These are phyloP conservation scores for Adansonia rubrostipa DNA, from an alignment of 441 rosid genomes.

Conservation along the genomic window DNA sequence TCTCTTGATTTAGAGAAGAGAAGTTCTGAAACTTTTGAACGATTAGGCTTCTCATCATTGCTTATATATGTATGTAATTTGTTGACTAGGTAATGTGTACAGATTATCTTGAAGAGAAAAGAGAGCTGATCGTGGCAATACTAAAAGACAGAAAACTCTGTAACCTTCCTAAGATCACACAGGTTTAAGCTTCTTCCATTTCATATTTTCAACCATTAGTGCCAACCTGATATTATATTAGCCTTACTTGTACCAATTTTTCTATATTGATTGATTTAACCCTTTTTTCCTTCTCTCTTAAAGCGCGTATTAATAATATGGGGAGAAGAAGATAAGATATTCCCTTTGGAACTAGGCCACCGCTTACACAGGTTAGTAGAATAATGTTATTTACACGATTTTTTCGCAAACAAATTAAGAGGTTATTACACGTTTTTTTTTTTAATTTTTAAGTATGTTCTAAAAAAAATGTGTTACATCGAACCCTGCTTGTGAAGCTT, in stretches of 20 bases:
- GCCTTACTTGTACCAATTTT: neutral
- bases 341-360: conserved; percentile 67
- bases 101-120: conserved; percentile 60
- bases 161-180: conserved; percentile 57
- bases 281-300: neutral
- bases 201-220: too few relatives aligned
- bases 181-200: conserved; percentile 38
- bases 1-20: too few relatives aligned
- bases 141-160: conserved; percentile 54
- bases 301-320: conserved; percentile 60
- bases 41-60: neutral
- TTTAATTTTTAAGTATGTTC: too few relatives aligned
- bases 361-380: conserved; percentile 56
- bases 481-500: too few relatives aligned
- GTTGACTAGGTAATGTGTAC: conserved; percentile 60
- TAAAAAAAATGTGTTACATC: too few relatives aligned
- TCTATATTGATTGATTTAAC: neutral
- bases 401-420: too few relatives aligned
- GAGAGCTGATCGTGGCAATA: conserved; percentile 57
- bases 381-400: neutral
- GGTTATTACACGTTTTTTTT: too few relatives aligned
- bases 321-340: conserved; percentile 80
- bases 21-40: too few relatives aligned
- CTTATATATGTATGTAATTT: neutral
- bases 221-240: too few relatives aligned